Base-by-base conservation (phyloP, 1,284 basidiomycete species). In the Heterobasidion annosum region DNA sequence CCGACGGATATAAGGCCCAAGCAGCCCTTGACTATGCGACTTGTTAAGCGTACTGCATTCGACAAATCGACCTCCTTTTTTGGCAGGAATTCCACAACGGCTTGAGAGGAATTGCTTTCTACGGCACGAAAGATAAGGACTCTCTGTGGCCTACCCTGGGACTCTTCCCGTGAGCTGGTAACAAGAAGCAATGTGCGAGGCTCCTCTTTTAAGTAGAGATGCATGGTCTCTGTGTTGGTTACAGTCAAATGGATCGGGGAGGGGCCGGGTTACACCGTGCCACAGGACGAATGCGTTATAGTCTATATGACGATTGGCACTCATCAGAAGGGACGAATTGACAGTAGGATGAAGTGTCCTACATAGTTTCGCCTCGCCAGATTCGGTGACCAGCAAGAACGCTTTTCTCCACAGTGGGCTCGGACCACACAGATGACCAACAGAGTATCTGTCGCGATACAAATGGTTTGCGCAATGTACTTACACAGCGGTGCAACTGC, bases 1-100 rank as follows among this genome's bases (percentile, higher is more conserved):
- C 83, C 80, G 18, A 90, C 72, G 13, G 79, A 81, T 53, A 90
- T 85, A 53, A 90, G 70, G 2, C 93, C 93, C 53, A 95, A 69
- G 59, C 91, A 92, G 37, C 93, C 93, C 64, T 88, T 88, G 8
- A 93, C 82, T 32, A 77, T 72, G 60, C 83, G 76, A 45, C 72
- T 83, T 42, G 82, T 87, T 50, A 90, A 67, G 56, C 77, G 80
- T 54, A 85, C 71, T 12, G 86, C 72, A 56, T 75, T 79, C 10
- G 71, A 64, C 37, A 90, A 73, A 62, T 93, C 83, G 33, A 94
- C 78, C 61, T 91, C 78, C 51, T 82, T 73, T 58, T 83, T 81
- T 0, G 79, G 81, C 5, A 94, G 67, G 63, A 94, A 91, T 68
- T 95, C 92, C 13, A 94, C 91, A 40, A 93, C 78, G 50, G 85